These are phyloP conservation scores for Paraphoma sp. DNA, from an alignment of 2,329 filamentous ascomycete genomes.

Conservation along the genomic window DNA sequence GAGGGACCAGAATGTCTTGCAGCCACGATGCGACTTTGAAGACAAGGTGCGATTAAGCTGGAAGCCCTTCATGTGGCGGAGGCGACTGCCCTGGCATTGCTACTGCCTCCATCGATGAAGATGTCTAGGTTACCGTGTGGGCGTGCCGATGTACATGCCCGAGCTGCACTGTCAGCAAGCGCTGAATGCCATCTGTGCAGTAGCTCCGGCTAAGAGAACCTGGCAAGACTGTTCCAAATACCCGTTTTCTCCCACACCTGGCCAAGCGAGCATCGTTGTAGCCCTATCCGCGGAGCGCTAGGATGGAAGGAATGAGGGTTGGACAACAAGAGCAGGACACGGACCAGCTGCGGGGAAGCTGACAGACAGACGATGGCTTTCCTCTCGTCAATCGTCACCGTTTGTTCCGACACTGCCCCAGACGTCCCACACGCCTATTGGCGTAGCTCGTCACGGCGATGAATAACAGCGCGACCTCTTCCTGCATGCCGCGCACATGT, in stretches of 20 bases:
- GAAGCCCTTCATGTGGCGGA: no score
- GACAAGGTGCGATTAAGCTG: neutral
- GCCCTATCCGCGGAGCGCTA: neutral
- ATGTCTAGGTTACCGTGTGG: neutral
- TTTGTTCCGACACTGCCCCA: conserved; percentile 9
- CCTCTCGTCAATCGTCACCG: conserved; percentile 7
- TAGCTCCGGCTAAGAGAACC: conserved; percentile 1
- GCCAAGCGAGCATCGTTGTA: neutral
- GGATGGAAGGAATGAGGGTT: conserved; percentile 1
- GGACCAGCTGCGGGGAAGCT: conserved; percentile 15
- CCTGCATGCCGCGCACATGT: conserved; percentile 4
- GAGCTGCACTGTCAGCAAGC: conserved; percentile 4
- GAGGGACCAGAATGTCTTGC: neutral
- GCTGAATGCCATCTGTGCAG: neutral
- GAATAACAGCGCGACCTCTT: neutral
- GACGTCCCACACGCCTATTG: conserved; percentile 4
- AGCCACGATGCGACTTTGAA: neutral
- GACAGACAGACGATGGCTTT: conserved; percentile 7
- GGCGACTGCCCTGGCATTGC: no score
- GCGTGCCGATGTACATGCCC: conserved; percentile 4
- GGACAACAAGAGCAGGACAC: conserved; percentile 10
- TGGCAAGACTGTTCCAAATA: conserved; percentile 5
- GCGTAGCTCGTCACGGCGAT: conserved; percentile 8
- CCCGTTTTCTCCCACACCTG: conserved; percentile 8
- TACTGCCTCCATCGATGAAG: no score